Evolutionary conservation across 768 basidiomycete species (phyloP), one percentile per base, ranked within the genome.

Genomic region (Boletus insuetus): DNA sequence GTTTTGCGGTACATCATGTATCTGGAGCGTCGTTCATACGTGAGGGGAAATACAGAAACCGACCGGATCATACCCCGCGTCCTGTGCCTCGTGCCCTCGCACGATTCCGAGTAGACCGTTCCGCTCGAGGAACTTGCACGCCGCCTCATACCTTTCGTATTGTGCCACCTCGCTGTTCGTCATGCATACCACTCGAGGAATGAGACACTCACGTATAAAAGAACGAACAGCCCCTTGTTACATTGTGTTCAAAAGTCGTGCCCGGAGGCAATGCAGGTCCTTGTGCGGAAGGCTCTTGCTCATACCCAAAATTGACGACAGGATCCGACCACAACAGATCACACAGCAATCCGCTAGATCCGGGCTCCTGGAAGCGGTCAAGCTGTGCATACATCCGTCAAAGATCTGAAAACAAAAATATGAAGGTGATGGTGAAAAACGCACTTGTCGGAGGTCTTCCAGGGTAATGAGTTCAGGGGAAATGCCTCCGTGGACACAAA

Each of bases 251-350:
- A 61, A 85, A 91, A 0, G 76, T 76, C n/a, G 81, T 79, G 3
- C 84, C 85, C 2, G 75, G 75, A 0, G 80, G 74, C 58, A 95
- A 54, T 40, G 77, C 73, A 65, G 81, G 72, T n/a, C 79, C 76
- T 54, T 82, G 74, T 56, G 69, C 58, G 43, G 75, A 69, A 19
- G 76, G 74, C 52, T 87, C 79, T 6, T 82, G 77, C 69, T 97
- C 94, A 64, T 88, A 82, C 14, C 94, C 96, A 66, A 91, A 99
- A 61, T 89, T 89, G 19, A 82, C 81, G 29, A 95, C 82, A 6
- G 97, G 97, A 69, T 98, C 97, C 0, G 95, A 85, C 97, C 97
- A 99, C 7, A 99, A 80, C 32, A 99, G 75, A 66, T 99, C 97
- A 66, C 96, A 98, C 60, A 98, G 79, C 53, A 97, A 75, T 2